Base-by-base conservation (phyloP, 768 basidiomycete species). In the Suillus subluteus region DNA sequence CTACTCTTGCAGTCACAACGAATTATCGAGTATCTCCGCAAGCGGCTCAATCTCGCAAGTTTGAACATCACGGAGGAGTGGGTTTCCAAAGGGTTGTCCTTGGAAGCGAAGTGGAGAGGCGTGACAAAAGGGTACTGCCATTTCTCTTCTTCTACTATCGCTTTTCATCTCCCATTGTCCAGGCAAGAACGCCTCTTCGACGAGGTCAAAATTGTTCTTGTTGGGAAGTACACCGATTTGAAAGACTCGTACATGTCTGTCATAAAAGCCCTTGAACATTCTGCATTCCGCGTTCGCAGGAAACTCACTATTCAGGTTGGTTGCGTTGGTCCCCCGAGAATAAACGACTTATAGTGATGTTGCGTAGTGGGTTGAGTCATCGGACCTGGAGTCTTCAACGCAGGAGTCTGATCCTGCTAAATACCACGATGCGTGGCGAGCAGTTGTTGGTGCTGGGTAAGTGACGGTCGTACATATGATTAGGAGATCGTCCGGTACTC, bases 161-260 rank as follows among this genome's bases (percentile, higher is more conserved):
- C 26, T 61, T 41, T 32, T 58, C 52, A 67, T 69, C 52, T 66
- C 62, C 48, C 38, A 15, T 15, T 11, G 26, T 66, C 40, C 69
- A 98, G 97, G n/a, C 94, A 96, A 78, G 97, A 98, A 76, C 88
- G 96, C 48, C 82, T 95, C 6, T 97, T 91, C 75, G 96, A 99
- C 72, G 85, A 86, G 11, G 95, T 98, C 55, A 87, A 87, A 55
- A 92, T 99, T 68, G 95, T 91, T 26, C 83, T 99, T 62, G 96
- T 99, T 18, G 97, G 97, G 55, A 99, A 99, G 80, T 99, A 99
- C 82, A 98, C 96, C 15, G 90, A 95, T 70, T 83, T 99, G 58
- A 94, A 95, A 79, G 97, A 99, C 78, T 98, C 96, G 35, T 99
- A 99, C 77, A 99, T 98, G 94, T 95, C 93, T 37, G 97, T 99